Percentiles rank a stretch among this genome's conserved stretches.
These are phyloP conservation scores for Microsporum ferrugineum DNA, from an alignment of 2,329 filamentous ascomycete species.

Conservation along the genomic window DNA sequence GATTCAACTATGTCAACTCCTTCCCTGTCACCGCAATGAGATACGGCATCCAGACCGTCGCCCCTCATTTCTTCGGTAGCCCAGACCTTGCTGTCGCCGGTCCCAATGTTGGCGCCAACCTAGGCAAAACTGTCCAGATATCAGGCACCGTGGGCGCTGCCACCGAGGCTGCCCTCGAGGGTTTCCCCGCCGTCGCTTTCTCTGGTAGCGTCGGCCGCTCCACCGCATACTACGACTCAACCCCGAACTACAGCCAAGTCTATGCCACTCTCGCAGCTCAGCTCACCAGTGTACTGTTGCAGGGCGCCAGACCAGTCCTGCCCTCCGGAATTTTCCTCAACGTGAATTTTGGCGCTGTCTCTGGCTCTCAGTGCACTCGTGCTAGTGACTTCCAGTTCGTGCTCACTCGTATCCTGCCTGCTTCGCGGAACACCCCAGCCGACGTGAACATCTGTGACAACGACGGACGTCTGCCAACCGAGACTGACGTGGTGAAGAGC, in stretches of 20 bases:
- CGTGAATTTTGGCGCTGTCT: not conserved
- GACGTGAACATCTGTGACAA: not conserved
- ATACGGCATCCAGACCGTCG: not conserved
- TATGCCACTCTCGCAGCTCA: not conserved
- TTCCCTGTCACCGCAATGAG: not conserved
- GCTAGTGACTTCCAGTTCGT: not conserved
- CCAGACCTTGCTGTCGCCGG: not conserved
- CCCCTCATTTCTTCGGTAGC: not conserved
- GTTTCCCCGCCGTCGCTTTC: not conserved
- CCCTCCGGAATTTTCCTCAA: not conserved
- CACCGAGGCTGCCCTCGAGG: not conserved
- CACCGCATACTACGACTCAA: not conserved
- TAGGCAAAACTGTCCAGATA: not conserved
- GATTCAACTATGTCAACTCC: not conserved
- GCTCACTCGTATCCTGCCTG: not conserved
- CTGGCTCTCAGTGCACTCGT: not conserved
- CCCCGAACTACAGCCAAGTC: not conserved
- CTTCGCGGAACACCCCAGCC: not conserved
- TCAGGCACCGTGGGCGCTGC: not conserved
- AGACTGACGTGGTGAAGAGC: not conserved
- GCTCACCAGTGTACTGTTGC: not conserved
- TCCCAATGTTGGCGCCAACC: not conserved
- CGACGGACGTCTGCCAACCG: not conserved
- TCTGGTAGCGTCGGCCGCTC: not conserved
- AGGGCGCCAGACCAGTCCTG: not conserved